Evolutionary conservation across 768 basidiomycete genomes (phyloP), one percentile per base, ranked within the genome.

Genomic region (Suillus lakei): DNA sequence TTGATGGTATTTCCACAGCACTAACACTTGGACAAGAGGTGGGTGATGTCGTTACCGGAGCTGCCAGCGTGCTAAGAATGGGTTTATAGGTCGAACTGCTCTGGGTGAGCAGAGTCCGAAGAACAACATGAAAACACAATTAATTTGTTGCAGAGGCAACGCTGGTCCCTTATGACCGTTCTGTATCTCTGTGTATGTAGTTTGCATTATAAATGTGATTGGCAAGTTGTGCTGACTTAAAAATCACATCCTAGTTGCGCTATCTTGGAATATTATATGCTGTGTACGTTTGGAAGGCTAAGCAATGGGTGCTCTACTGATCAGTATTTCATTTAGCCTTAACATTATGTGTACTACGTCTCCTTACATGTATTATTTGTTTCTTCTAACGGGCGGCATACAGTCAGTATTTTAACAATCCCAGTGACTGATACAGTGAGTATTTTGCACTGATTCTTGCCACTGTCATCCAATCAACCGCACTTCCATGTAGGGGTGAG

Each of bases 251-350:
- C 32, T 10, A 51, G 50, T 30, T 51, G 50, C 50, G 50, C 16
- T 51, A 51, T 28, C 50, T 51, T 51, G 50, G 50, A 51, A 51
- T 51, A 30, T 51, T 51, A 51, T 51, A 51, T 30, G 50, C 50
- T 30, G 28, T 51, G 50, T 51, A 51, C 16, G 50, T 51, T 51
- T 51, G 16, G 28, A 51, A 18, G 50, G 26, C 50, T 30, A 51
- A 30, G 51, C 26, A 18, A 53, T 30, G 16, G 28, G 2, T 2
- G 51, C 30, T 18, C 28, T 30, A 28, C 51, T 53, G 5, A 53
- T 53, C 8, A 21, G 51, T 53, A 4, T 53, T 6, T 53, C 18
- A 10, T 12, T 9, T 30, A 53, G 51, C 51, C 26, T 53, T 10
- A 18, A 30, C 18, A 53, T 30, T 16, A 8, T 53, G 9, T 1